A percentile compares a stretch with the other conserved stretches of the same genome.
Conservation (phyloP, 441 rosid species). For the Croton laevigatus region DNA sequence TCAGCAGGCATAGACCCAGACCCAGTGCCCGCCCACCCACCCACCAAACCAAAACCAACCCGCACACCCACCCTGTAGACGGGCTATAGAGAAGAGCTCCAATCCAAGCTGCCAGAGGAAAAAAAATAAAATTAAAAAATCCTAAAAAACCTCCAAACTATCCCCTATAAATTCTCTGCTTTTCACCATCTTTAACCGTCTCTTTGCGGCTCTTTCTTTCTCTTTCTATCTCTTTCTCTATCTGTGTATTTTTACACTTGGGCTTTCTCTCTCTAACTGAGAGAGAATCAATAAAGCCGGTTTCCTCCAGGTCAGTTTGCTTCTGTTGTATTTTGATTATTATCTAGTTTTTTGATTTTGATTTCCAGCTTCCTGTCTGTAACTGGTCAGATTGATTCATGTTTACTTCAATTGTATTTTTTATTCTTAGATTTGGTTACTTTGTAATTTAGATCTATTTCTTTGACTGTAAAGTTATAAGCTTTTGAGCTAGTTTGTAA, state of each 20-base stretch:
- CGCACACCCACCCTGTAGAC: too few species aligned
- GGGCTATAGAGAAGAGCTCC: too few species aligned
- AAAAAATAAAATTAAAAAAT: background rate
- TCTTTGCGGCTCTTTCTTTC: background rate
- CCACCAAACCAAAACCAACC: too few species aligned
- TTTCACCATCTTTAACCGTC: background rate
- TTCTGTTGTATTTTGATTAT: too few species aligned
- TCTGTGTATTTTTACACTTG: background rate
- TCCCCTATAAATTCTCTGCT: background rate
- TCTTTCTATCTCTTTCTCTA: too few species aligned
- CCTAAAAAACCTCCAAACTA: background rate
- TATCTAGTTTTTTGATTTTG: background rate
- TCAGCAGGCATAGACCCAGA: too few species aligned
- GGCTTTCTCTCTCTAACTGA: background rate
- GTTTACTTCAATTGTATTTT: background rate
- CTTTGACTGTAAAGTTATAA: background rate
- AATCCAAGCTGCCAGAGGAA: too few species aligned
- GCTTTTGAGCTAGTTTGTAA: background rate
- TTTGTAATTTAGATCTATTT: conserved; percentile 16
- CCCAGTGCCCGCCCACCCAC: too few species aligned
- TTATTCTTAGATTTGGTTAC: background rate
- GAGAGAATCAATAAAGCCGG: background rate
- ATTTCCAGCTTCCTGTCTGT: background rate
- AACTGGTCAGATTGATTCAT: background rate
- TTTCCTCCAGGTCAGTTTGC: background rate